These are phyloP conservation scores for Blastobotrys robertii DNA, from an alignment of 805 yeast species.

Conservation along the genomic window DNA sequence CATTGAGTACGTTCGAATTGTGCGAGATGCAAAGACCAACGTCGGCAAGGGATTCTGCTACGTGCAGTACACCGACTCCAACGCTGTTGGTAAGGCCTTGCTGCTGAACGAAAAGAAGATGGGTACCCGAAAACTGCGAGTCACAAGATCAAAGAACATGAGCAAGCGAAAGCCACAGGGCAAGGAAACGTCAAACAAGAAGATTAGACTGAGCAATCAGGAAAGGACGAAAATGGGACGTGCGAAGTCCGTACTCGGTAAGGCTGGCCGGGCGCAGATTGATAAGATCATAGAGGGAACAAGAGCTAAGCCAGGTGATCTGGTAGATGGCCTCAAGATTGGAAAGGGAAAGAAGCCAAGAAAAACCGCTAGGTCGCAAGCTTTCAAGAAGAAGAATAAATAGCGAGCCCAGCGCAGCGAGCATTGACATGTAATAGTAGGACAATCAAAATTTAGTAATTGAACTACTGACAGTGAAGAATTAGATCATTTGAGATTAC, in stretches of 20 bases:
- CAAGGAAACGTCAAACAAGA: conserved; percentile 21
- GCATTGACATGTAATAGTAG: no score
- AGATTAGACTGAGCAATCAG: conserved; percentile 41
- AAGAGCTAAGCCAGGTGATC: conserved; percentile 63
- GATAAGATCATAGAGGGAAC: conserved; percentile 57
- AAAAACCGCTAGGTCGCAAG: conserved; percentile 44
- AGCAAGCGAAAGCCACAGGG: conserved; percentile 1
- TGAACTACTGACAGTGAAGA: no score
- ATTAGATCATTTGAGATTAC: no score
- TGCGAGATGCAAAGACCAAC: conserved; percentile 88
- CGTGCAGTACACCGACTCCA: conserved; percentile 65
- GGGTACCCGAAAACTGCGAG: conserved; percentile 55
- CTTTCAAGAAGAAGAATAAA: conserved; percentile 33
- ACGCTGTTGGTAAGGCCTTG: conserved; percentile 73
- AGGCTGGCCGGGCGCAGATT: conserved; percentile 64
- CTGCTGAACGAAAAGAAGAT: conserved; percentile 62
- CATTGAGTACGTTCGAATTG: conserved; percentile 80
- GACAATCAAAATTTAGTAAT: no score
- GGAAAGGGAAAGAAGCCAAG: conserved; percentile 43
- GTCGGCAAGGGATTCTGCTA: conserved; percentile 97
- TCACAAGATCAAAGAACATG: conserved; percentile 53
- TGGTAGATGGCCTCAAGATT: conserved; percentile 50
- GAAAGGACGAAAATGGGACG: conserved; percentile 76
- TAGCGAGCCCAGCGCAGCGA: not conserved
- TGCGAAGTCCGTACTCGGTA: conserved; percentile 65